Conservation (phyloP, 2,329 filamentous ascomycete genomes). For the Aspergillus vadensis region DNA sequence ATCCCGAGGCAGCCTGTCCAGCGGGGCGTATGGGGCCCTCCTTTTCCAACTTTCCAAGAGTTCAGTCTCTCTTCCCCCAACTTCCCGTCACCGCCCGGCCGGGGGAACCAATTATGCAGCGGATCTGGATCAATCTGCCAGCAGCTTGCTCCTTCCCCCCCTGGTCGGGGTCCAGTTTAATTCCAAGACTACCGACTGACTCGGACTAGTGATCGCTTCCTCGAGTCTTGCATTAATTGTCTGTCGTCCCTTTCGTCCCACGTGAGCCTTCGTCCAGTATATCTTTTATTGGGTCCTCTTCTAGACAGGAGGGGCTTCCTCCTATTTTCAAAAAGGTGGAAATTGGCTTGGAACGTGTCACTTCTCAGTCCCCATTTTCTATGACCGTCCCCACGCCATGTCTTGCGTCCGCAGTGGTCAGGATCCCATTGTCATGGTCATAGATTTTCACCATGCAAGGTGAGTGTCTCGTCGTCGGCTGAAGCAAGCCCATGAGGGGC, state of each 20-base stretch:
- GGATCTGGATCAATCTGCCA: conserved; percentile 4
- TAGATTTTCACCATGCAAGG: conserved; percentile 79
- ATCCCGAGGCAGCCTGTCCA: background rate
- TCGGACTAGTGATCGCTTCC: conserved; percentile 6
- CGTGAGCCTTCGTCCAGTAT: conserved; percentile 3
- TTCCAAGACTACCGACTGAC: conserved; percentile 21
- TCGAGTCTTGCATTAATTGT: background rate
- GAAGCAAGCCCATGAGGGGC: background rate
- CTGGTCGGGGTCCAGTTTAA: conserved; percentile 2
- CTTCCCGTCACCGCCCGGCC: conserved; percentile 24
- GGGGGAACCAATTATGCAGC: conserved; percentile 14
- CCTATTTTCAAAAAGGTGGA: conserved; percentile 12
- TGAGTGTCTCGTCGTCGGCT: conserved; percentile 26
- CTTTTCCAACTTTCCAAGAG: background rate
- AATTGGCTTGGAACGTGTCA: conserved; percentile 19
- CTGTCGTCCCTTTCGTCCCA: background rate
- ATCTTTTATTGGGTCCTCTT: conserved; percentile 7
- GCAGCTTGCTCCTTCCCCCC: background rate
- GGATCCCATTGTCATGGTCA: conserved; percentile 71
- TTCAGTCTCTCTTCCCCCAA: background rate
- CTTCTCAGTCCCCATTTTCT: conserved; percentile 10
- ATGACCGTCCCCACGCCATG: conserved; percentile 28
- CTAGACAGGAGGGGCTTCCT: conserved; percentile 10
- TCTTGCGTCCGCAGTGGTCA: conserved; percentile 50
- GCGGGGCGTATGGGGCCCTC: background rate